phyloP scores from a whole-genome alignment of 2,329 filamentous ascomycete genomes.

The Ceratocystis destructans region DNA sequence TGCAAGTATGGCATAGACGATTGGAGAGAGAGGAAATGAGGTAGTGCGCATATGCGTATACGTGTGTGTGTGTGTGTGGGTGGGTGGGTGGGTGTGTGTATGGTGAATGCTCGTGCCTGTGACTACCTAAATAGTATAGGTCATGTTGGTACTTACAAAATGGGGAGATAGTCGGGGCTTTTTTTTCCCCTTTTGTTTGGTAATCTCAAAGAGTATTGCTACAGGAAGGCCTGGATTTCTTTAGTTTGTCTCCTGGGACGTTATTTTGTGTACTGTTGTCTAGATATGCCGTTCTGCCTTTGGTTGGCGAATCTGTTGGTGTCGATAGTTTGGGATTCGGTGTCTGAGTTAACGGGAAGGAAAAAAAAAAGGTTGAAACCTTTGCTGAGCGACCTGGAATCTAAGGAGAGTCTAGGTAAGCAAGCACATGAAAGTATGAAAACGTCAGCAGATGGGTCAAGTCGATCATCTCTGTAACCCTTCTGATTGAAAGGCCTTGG shows the following conservation, averaged over 20 bases:
- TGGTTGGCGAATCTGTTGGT: neutral
- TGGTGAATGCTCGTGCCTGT: neutral
- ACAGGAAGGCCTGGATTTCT: neutral
- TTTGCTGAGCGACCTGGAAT: neutral
- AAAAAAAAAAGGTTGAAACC: conserved; percentile 5
- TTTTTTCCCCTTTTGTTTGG: neutral
- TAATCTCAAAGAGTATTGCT: neutral
- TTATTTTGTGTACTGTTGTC: neutral
- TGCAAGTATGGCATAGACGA: neutral
- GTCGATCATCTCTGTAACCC: conserved; percentile 4
- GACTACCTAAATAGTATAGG: neutral
- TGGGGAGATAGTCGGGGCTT: neutral
- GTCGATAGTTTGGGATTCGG: neutral
- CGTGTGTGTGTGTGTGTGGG: neutral
- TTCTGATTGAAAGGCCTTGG: neutral
- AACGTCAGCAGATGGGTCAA: neutral
- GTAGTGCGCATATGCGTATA: neutral
- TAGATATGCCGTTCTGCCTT: neutral
- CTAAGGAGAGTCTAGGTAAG: conserved; percentile 1
- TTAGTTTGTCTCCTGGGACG: neutral
- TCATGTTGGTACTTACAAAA: neutral
- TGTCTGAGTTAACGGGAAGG: conserved; percentile 7
- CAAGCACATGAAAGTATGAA: neutral
- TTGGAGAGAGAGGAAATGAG: neutral
- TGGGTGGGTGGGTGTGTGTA: neutral